Evolutionary conservation across 176 grass and related monocot species (phyloP).

Genomic region (Alloteropsis semialata): DNA sequence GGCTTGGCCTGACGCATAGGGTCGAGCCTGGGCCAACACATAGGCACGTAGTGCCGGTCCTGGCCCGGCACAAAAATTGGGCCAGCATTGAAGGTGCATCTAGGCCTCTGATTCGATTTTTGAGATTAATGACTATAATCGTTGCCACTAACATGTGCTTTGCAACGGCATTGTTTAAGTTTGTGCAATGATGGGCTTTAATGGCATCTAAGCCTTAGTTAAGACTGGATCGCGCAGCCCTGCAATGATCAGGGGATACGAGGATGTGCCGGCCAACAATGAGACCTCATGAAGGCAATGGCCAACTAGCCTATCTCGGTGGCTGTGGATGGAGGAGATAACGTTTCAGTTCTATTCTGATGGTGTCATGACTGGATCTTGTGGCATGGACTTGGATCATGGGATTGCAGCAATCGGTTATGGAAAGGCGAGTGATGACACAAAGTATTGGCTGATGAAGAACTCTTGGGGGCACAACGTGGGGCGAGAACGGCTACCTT

Average conservation of each 20-base stretch:
- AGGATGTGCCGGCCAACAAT: background rate
- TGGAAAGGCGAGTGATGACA: background rate
- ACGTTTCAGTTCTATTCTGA: background rate
- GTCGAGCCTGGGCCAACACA: no score
- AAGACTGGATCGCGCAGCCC: background rate
- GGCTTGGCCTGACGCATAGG: no score
- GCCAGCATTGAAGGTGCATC: no score
- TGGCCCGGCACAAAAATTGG: no score
- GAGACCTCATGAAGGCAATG: background rate
- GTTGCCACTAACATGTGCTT: no score
- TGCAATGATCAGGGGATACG: background rate
- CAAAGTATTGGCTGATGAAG: constrained; percentile 11
- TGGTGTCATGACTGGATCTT: background rate
- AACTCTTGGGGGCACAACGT: no score
- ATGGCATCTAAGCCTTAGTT: no score
- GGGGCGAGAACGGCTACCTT: constrained; percentile 1
- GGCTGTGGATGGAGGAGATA: background rate
- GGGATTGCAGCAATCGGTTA: background rate
- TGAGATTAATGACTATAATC: no score
- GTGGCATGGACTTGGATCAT: background rate
- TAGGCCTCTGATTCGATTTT: no score
- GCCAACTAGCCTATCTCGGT: background rate
- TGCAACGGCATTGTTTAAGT: no score
- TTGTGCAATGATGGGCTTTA: no score
- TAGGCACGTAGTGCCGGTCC: no score